Percentiles rank a stretch among this genome's conserved stretches.
These are phyloP conservation scores for Nakazawaea peltata DNA, from an alignment of 805 yeast species.

Conservation along the genomic window DNA sequence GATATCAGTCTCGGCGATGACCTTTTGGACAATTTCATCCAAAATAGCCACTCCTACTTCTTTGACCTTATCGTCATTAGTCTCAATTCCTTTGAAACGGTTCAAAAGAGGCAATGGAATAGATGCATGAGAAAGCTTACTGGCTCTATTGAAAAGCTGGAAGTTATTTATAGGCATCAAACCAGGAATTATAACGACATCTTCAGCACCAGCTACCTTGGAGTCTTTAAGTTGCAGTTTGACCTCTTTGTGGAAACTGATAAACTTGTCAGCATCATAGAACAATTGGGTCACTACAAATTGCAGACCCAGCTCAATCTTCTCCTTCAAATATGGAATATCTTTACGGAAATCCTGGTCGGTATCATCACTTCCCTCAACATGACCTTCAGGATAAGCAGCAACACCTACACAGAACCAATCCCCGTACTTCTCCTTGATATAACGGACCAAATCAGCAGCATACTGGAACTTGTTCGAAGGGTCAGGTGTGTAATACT, in stretches of 20 bases:
- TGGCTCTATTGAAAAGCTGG: slow-evolving; percentile 75
- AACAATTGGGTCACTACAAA: slow-evolving; percentile 88
- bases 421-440: slow-evolving; percentile 61
- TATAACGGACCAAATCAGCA: slow-evolving; percentile 78
- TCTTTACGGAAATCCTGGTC: slow-evolving; percentile 64
- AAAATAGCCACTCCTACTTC: slow-evolving; percentile 73
- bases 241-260: slow-evolving; percentile 45
- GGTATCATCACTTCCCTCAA: slow-evolving; percentile 67
- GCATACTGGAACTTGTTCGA: slow-evolving; percentile 65
- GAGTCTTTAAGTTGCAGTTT: slow-evolving; percentile 22
- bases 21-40: slow-evolving; percentile 50
- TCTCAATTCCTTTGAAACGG: slow-evolving; percentile 47
- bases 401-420: slow-evolving; percentile 95
- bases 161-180: slow-evolving; percentile 87
- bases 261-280: slow-evolving; percentile 75
- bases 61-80: slow-evolving; percentile 77
- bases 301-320: slow-evolving; percentile 91
- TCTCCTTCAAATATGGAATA: slow-evolving; percentile 72
- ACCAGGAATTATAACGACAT: slow-evolving; percentile 67
- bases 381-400: slow-evolving; percentile 97
- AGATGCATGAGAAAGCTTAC: slow-evolving; percentile 81
- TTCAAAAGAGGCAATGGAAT: slow-evolving; percentile 54
- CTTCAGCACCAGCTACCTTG: slow-evolving; percentile 26
- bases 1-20: slow-evolving; percentile 49
- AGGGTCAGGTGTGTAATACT: slow-evolving; percentile 37